Base-by-base conservation (phyloP, 768 basidiomycete genomes). In the Leucocoprinus leucothites region DNA sequence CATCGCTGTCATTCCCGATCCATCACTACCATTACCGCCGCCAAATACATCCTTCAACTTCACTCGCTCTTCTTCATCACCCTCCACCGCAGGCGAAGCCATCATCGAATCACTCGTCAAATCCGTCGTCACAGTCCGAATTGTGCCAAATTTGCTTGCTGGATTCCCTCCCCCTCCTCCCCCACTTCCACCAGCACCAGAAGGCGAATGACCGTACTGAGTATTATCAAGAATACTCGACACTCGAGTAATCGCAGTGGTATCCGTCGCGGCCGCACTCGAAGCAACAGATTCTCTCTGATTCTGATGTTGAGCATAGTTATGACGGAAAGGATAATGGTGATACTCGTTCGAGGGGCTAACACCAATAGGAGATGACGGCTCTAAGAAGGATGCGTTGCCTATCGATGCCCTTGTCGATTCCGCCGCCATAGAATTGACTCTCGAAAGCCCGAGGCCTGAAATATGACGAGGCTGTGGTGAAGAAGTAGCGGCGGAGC, bases 111-210 rank as follows among this genome's bases (percentile, higher is more conserved):
- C 85, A 13, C 74, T 71, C 62, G 90, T 93, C 57, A 86, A 77
- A 59, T 91, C 90, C 26, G 91, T 93, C 28, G 85, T 90, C 57
- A 86, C 74, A n/a, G 91, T 91, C 63, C 88, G 78, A 58, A 92
- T 82, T 9, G 91, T 93, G 40, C 84, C 88, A 67, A 83, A 92
- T 65, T 82, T 86, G 64, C 81, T n/a, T n/a, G n/a, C n/a, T n/a
- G n/a, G n/a, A n/a, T 85, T 59, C 74, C 73, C 60, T 61, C 51
- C 57, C 51, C 50, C 58, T 47, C 54, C 9, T 45, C 41, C 40
- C 56, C 53, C 19, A 26, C 43, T 25, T 21, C 21, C n/a, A 13
- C 51, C 51, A 36, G 58, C 58, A 19, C 69, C 73, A 51, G 72
- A 71, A 54, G 71, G 71, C n/a, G n/a, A n/a, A n/a, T n/a, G n/a